A percentile compares a stretch with the other conserved stretches of the same genome.
Evolutionary conservation across 2,329 filamentous ascomycete species (phyloP).

Genomic region (Stemphylium beticola): DNA sequence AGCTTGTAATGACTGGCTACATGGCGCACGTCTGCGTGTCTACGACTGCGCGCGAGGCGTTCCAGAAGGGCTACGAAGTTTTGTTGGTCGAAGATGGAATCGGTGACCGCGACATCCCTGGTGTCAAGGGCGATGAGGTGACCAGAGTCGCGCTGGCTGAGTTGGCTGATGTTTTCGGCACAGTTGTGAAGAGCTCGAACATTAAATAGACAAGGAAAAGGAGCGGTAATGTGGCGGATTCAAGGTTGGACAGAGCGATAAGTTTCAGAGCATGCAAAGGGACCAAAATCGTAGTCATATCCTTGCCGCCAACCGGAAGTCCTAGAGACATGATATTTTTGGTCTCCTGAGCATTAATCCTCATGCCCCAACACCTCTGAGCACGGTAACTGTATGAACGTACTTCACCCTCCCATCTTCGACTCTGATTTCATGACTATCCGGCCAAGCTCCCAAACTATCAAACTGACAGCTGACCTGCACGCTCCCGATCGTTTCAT

Average conservation of each 20-base stretch:
- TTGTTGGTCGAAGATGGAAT: slow-evolving; percentile 67
- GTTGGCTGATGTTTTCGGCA: slow-evolving; percentile 68
- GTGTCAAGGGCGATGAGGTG: slow-evolving; percentile 62
- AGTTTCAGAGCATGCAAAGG: neutral
- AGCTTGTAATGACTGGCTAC: slow-evolving; percentile 67
- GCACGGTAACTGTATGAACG: slow-evolving; percentile 40
- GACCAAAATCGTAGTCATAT: neutral
- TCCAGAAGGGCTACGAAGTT: slow-evolving; percentile 68
- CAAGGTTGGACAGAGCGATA: neutral
- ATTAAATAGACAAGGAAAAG: slow-evolving; percentile 44
- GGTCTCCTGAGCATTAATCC: neutral
- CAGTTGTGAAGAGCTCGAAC: slow-evolving; percentile 60
- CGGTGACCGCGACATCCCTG: slow-evolving; percentile 71
- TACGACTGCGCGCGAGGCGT: slow-evolving; percentile 66
- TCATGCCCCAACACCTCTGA: slow-evolving; percentile 15
- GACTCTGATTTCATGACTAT: slow-evolving; percentile 40
- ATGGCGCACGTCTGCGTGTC: slow-evolving; percentile 72
- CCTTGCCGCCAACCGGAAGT: no score
- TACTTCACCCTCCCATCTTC: slow-evolving; percentile 39
- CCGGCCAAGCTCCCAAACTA: slow-evolving; percentile 35
- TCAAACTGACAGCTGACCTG: slow-evolving; percentile 41
- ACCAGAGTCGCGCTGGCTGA: slow-evolving; percentile 60
- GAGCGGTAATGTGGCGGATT: neutral
- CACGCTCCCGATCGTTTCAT: slow-evolving; percentile 35
- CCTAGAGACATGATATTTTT: neutral